A percentile compares a stretch with the other conserved stretches of the same genome.
These are phyloP conservation scores for Colletotrichum sp. DNA, from an alignment of 2,329 filamentous ascomycete genomes.

Conservation along the genomic window DNA sequence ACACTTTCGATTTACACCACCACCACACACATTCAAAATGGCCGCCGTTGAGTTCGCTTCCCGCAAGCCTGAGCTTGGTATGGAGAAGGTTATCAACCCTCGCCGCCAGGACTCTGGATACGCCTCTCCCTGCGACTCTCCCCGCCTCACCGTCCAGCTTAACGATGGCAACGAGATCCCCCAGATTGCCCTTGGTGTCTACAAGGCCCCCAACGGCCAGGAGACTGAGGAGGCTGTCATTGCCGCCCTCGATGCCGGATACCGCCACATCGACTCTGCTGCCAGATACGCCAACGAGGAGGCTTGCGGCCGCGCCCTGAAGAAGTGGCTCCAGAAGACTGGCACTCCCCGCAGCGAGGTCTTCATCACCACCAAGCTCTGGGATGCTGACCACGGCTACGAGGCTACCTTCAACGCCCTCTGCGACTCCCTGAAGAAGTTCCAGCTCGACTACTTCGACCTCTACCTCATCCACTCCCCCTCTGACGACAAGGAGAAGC, in stretches of 20 bases:
- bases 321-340: constrained; percentile 27
- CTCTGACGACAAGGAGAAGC: constrained; percentile 66
- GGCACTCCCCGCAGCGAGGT: constrained; percentile 37
- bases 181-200: constrained; percentile 58
- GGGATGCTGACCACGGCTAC: constrained; percentile 37
- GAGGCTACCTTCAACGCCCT: constrained; percentile 37
- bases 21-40: constrained; percentile 1
- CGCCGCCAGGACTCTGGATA: constrained; percentile 20
- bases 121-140: constrained; percentile 19
- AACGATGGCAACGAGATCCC: constrained; percentile 41
- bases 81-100: constrained; percentile 19
- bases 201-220: constrained; percentile 56
- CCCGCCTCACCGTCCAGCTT: constrained; percentile 31
- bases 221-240: constrained; percentile 36
- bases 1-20: neutral
- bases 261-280: constrained; percentile 57
- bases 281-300: constrained; percentile 37
- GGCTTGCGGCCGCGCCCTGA: constrained; percentile 58
- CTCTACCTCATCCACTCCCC: constrained; percentile 68
- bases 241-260: constrained; percentile 49
- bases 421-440: constrained; percentile 47
- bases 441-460: constrained; percentile 55
- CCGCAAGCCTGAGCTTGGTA: constrained; percentile 19
- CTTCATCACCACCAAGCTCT: constrained; percentile 43
- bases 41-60: constrained; percentile 15